phyloP scores from a whole-genome alignment of 495 filamentous ascomycete species.

The Aspergillus leporis region DNA sequence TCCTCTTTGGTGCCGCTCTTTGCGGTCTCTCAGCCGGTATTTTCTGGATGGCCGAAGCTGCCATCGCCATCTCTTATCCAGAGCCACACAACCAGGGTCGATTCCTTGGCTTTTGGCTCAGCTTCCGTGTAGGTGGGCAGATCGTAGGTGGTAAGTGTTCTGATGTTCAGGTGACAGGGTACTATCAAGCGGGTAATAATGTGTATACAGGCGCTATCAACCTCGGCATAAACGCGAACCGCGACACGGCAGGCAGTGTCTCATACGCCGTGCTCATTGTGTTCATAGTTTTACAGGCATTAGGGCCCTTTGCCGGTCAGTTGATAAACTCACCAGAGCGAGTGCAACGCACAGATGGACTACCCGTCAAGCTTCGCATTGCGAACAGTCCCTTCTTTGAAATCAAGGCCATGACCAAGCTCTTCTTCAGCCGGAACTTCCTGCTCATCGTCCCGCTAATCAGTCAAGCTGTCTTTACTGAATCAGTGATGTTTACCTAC shows the following conservation, averaged over 20 bases:
- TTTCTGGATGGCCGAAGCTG: conserved; percentile 68
- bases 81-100: conserved; percentile 62
- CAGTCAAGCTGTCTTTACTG: conserved; percentile 59
- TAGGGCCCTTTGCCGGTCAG: conserved; percentile 55
- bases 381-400: conserved; percentile 48
- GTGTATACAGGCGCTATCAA: conserved; percentile 64
- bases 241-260: conserved; percentile 55
- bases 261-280: conserved; percentile 60
- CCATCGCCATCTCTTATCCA: conserved; percentile 65
- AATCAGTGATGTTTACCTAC: conserved; percentile 66
- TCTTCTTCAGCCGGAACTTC: conserved; percentile 55
- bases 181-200: too few relatives aligned
- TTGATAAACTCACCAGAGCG: conserved; percentile 52
- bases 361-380: conserved; percentile 51
- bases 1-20: conserved; percentile 61
- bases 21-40: conserved; percentile 66
- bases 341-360: conserved; percentile 59
- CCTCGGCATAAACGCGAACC: conserved; percentile 58
- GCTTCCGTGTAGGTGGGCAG: conserved; percentile 60
- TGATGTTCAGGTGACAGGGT: too few relatives aligned
- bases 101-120: conserved; percentile 63
- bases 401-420: conserved; percentile 48
- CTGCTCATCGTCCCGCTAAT: conserved; percentile 61
- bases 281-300: conserved; percentile 62
- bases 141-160: too few relatives aligned